Evolutionary conservation across 1,139 yeast species (phyloP).

Genomic region (Geotrichum citri-aurantii): DNA sequence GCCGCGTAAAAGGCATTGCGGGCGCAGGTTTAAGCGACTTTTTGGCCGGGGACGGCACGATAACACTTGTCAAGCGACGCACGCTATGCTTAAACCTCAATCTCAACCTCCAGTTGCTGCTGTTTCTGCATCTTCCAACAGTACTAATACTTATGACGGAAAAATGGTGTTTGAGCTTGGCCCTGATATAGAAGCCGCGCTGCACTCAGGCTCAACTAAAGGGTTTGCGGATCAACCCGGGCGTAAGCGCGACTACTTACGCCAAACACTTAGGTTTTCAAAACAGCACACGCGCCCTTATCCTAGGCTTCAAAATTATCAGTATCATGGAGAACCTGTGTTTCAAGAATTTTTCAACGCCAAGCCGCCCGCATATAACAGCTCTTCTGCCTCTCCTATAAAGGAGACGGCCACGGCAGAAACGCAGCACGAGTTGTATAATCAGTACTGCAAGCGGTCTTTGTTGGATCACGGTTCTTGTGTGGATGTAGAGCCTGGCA

Average conservation of each 20-base stretch:
- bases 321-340: background rate
- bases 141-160: background rate
- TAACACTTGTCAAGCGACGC: background rate
- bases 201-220: background rate
- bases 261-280: background rate
- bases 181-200: background rate
- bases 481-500: background rate
- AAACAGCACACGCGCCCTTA: background rate
- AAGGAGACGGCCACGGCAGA: background rate
- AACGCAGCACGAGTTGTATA: background rate
- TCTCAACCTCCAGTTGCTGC: background rate
- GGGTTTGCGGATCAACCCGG: background rate
- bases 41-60: background rate
- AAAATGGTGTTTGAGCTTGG: background rate
- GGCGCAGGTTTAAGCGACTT: background rate
- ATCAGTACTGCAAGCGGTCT: background rate
- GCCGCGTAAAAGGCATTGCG: background rate
- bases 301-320: background rate
- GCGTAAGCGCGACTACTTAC: background rate
- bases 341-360: background rate
- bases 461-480: background rate
- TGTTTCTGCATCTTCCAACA: background rate
- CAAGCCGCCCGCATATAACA: background rate
- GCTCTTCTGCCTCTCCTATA: background rate
- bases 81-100: background rate